phyloP scores from a whole-genome alignment of 129 eudicot genomes.

The Flaveria sonorensis region DNA sequence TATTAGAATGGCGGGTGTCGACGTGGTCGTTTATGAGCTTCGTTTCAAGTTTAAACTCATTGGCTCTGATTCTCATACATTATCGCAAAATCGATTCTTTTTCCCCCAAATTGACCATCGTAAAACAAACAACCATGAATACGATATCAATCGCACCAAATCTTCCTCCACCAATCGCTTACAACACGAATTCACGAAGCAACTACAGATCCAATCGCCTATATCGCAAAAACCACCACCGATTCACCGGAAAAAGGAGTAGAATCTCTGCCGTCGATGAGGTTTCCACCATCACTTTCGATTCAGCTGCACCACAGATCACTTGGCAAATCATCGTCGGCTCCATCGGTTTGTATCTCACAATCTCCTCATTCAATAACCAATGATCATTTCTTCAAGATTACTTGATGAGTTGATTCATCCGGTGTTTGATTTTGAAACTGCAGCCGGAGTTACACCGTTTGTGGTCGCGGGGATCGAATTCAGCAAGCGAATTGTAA shows the following conservation, averaged over 20 bases:
- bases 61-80: conserved; percentile 12
- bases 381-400: background rate
- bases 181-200: conserved; percentile 16
- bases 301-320: conserved; percentile 45
- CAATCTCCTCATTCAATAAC: no score
- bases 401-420: background rate
- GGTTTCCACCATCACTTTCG: conserved; percentile 37
- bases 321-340: conserved; percentile 83
- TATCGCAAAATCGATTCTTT: background rate
- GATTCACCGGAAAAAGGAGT: background rate
- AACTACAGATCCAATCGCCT: background rate
- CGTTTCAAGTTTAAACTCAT: conserved; percentile 4
- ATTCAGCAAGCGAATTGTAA: conserved; percentile 87
- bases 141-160: conserved; percentile 19
- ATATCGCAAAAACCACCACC: background rate
- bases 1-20: conserved; percentile 2
- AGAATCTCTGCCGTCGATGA: conserved; percentile 36
- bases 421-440: conserved; percentile 12
- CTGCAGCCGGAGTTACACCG: conserved; percentile 84
- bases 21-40: conserved; percentile 33
- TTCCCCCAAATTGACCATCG: background rate
- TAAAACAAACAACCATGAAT: conserved; percentile 22
- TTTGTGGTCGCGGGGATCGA: conserved; percentile 91
- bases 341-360: conserved; percentile 48
- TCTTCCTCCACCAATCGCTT: background rate